A percentile compares a stretch with the other conserved stretches of the same genome.
Evolutionary conservation across 805 yeast genomes (phyloP).

Genomic region (Candida ponderosae): DNA sequence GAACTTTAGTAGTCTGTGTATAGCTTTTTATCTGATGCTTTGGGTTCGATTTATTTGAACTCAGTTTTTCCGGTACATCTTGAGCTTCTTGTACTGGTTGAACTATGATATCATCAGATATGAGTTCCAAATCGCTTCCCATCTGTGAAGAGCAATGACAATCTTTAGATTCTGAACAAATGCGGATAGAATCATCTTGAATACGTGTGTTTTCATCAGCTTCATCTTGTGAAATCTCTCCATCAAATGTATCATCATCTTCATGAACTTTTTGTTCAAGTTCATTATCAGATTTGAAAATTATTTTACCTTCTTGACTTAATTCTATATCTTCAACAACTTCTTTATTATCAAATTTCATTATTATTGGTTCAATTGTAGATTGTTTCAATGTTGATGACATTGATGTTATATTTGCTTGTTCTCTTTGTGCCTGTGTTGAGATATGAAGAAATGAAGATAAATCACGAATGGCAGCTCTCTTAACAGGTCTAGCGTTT

Average conservation of each 20-base stretch:
- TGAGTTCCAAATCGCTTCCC: conserved; percentile 1
- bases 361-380: conserved; percentile 7
- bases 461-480: neutral
- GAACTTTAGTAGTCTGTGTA: no score
- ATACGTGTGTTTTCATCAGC: conserved; percentile 1
- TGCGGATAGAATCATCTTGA: no score
- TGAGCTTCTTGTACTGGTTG: neutral
- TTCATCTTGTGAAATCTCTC: conserved; percentile 1
- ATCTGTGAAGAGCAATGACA: no score
- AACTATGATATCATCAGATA: neutral
- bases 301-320: conserved; percentile 12
- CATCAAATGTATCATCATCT: conserved; percentile 1
- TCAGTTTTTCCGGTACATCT: conserved; percentile 7
- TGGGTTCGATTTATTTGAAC: conserved; percentile 2
- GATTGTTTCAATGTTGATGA: conserved; percentile 1
- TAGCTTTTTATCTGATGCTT: conserved; percentile 9
- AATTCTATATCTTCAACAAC: conserved; percentile 12
- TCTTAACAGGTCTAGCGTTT: neutral
- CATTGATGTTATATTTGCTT: no score
- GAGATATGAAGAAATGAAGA: neutral
- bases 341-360: conserved; percentile 17
- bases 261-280: neutral
- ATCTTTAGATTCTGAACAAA: no score
- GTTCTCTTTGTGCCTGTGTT: no score
- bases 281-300: conserved; percentile 7